Evolutionary conservation across 1,284 basidiomycete species (phyloP).

Genomic region (Exobasidium cylindrosporum): DNA sequence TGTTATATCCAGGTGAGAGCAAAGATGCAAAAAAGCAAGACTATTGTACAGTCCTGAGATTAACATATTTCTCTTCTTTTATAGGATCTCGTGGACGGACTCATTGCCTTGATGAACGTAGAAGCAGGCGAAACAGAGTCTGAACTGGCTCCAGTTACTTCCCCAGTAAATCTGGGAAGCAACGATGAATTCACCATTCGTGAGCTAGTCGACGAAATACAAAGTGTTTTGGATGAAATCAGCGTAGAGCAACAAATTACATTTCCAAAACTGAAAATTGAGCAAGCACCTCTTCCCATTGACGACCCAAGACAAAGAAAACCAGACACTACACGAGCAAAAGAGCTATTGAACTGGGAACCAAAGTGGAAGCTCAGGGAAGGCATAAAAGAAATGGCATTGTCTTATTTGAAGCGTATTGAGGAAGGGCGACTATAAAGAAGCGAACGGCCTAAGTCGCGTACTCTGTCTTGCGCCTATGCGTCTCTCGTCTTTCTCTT

Average conservation of each 20-base stretch:
- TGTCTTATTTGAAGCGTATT: slow-evolving; percentile 64
- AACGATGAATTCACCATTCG: slow-evolving; percentile 88
- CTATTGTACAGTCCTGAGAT: background rate
- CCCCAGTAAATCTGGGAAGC: slow-evolving; percentile 86
- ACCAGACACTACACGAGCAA: slow-evolving; percentile 87
- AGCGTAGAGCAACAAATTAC: background rate
- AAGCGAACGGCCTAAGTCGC: background rate
- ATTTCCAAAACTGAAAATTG: slow-evolving; percentile 29
- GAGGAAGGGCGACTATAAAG: slow-evolving; percentile 28
- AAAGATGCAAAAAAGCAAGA: slow-evolving; percentile 59
- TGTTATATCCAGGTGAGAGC: slow-evolving; percentile 59
- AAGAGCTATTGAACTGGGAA: slow-evolving; percentile 80
- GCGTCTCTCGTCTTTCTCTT: background rate
- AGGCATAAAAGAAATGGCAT: slow-evolving; percentile 89
- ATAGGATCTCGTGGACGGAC: slow-evolving; percentile 60
- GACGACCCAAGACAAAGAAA: slow-evolving; percentile 93
- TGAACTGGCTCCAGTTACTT: slow-evolving; percentile 67
- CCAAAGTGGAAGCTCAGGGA: slow-evolving; percentile 85
- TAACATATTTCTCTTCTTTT: slow-evolving; percentile 64
- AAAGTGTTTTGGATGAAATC: slow-evolving; percentile 56
- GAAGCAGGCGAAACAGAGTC: slow-evolving; percentile 19
- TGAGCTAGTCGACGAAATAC: slow-evolving; percentile 51
- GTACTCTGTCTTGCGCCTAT: background rate
- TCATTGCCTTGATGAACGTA: slow-evolving; percentile 53
- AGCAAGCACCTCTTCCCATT: slow-evolving; percentile 43